Conservation (phyloP, 2,329 filamentous ascomycete genomes). For the Fusarium incarnatum region DNA sequence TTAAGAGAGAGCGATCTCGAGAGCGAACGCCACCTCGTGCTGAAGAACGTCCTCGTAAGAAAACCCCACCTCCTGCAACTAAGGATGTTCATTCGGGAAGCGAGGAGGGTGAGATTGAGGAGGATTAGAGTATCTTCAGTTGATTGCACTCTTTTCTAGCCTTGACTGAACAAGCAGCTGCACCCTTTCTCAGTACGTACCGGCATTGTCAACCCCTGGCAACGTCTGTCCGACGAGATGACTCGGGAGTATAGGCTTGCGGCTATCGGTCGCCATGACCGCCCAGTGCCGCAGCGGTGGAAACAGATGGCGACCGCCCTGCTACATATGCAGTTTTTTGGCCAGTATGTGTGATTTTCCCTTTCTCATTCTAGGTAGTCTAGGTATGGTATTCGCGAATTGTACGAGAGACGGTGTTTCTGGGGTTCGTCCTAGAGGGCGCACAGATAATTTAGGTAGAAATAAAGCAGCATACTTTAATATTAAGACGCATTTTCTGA, state of each 20-base stretch:
- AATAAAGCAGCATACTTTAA: background rate
- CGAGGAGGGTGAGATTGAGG: constrained; percentile 98
- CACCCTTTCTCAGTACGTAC: constrained; percentile 45
- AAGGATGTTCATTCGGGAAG: constrained; percentile 77
- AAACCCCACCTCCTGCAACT: constrained; percentile 60
- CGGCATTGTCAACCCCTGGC: constrained; percentile 43
- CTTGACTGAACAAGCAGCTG: constrained; percentile 17
- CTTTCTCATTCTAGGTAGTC: constrained; percentile 24
- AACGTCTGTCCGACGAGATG: constrained; percentile 45
- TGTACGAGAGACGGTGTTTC: constrained; percentile 28
- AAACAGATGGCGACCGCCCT: constrained; percentile 34
- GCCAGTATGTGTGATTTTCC: constrained; percentile 43
- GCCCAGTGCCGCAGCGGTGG: constrained; percentile 34
- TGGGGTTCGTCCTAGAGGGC: constrained; percentile 4
- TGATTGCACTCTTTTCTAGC: constrained; percentile 5
- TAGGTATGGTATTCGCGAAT: constrained; percentile 36
- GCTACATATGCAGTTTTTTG: constrained; percentile 26
- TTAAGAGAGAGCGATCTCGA: constrained; percentile 68
- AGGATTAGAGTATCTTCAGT: constrained; percentile 63
- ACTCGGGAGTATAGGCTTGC: constrained; percentile 47
- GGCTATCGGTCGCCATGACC: constrained; percentile 35
- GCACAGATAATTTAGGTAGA: constrained; percentile 7
- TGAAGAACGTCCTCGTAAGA: constrained; percentile 67
- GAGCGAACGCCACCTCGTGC: constrained; percentile 69
- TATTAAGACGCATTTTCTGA: constrained; percentile 4